Conservation (phyloP, 208 protist genomes). For the Leptomonas seymouri region DNA sequence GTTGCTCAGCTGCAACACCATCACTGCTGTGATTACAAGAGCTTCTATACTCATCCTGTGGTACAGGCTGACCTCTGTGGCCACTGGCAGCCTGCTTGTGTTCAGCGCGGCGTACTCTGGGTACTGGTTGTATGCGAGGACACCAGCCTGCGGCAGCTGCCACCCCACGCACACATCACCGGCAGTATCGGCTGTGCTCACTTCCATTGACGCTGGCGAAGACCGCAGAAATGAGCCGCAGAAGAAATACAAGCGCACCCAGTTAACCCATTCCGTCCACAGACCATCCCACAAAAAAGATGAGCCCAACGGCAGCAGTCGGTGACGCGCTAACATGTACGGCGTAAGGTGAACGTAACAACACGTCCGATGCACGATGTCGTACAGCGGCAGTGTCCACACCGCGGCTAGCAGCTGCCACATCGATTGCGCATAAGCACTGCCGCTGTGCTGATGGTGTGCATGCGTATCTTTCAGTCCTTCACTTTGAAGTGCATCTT, state of each 20-base stretch:
- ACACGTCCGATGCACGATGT: slow-evolving; percentile 45
- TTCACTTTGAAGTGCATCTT: not conserved
- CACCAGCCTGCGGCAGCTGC: slow-evolving; percentile 24
- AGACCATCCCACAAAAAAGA: slow-evolving; percentile 24
- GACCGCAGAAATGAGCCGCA: slow-evolving; percentile 23
- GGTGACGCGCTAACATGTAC: slow-evolving; percentile 47
- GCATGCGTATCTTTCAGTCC: not conserved
- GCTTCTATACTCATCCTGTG: slow-evolving; percentile 13
- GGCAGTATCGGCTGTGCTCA: not conserved
- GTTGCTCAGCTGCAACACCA: slow-evolving; percentile 12
- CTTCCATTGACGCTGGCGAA: not conserved
- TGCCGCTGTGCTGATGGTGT: not conserved
- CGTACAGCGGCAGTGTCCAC: slow-evolving; percentile 41
- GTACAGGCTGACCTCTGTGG: slow-evolving; percentile 19
- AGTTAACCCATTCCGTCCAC: slow-evolving; percentile 52
- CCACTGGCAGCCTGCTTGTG: not conserved
- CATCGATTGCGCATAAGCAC: not conserved
- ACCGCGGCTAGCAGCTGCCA: slow-evolving; percentile 41
- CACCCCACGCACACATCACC: slow-evolving; percentile 6
- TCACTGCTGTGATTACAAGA: slow-evolving; percentile 15
- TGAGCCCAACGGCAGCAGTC: slow-evolving; percentile 48
- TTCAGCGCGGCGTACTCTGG: slow-evolving; percentile 25
- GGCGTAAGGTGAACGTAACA: slow-evolving; percentile 50
- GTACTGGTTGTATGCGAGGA: slow-evolving; percentile 20
- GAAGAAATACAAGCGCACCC: slow-evolving; percentile 38